Evolutionary conservation across 257 asterid genomes (phyloP).

Genomic region (Solanum pennellii): DNA sequence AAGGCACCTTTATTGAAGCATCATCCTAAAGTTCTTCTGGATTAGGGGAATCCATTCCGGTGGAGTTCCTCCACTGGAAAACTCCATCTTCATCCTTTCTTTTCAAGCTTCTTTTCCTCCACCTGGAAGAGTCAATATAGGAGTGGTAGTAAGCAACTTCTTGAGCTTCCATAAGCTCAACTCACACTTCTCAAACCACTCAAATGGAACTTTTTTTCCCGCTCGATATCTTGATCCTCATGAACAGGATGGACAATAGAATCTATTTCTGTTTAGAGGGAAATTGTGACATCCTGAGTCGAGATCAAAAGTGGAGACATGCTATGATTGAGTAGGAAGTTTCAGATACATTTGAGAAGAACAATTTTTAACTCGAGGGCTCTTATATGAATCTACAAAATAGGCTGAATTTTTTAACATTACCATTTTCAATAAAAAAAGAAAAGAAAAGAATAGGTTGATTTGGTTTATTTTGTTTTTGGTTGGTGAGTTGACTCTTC

Average conservation of each 20-base stretch:
- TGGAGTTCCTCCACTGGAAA: not conserved
- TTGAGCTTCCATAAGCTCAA: not conserved
- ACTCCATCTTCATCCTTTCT: not conserved
- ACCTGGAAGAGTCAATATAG: not conserved
- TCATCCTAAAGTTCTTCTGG: not conserved
- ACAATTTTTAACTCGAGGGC: not conserved
- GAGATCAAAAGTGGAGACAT: not conserved
- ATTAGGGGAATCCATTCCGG: not conserved
- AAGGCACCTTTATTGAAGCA: not conserved
- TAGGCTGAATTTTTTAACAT: not conserved
- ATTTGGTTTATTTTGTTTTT: not conserved
- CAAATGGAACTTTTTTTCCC: not conserved
- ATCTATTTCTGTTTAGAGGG: not conserved
- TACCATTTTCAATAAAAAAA: too few species aligned
- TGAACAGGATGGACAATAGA: not conserved
- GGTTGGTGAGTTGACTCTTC: not conserved
- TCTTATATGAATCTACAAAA: not conserved
- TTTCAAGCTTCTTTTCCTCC: not conserved
- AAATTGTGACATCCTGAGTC: not conserved
- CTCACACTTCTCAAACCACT: not conserved
- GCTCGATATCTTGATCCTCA: not conserved
- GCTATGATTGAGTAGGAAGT: not conserved
- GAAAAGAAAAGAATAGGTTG: not conserved
- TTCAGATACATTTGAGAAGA: not conserved
- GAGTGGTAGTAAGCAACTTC: not conserved